Percentiles rank a stretch among this genome's conserved stretches.
phyloP scores from a whole-genome alignment of 164 flowering plant species.

The Buxus sempervirens region DNA sequence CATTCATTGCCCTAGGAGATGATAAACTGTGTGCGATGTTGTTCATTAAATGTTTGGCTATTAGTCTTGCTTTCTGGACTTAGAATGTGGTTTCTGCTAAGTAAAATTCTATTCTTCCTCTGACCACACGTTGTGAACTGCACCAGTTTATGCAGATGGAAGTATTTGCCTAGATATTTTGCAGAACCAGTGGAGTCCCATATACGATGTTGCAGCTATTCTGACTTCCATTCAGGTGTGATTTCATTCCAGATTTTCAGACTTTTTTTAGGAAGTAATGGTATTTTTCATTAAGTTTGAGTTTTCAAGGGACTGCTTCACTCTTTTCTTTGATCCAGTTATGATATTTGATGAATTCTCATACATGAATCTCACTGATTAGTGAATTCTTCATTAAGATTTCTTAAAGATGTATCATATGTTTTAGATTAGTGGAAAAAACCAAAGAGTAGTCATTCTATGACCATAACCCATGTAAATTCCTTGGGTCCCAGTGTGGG shows the following conservation, averaged over 20 bases:
- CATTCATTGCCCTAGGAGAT: not conserved
- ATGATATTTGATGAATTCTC: no score
- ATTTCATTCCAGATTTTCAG: not conserved
- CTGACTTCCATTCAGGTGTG: not conserved
- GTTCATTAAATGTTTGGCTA: not conserved
- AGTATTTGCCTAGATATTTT: not conserved
- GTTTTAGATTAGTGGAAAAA: no score
- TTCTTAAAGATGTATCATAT: no score
- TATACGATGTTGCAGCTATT: not conserved
- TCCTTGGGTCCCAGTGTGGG: no score
- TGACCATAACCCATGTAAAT: no score
- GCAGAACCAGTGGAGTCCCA: not conserved
- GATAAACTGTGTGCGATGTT: not conserved
- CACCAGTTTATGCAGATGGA: not conserved
- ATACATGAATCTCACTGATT: no score
- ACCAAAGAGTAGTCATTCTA: no score
- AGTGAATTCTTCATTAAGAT: no score
- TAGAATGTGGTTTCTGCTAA: not conserved
- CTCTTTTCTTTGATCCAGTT: no score
- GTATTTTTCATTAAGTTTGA: no score
- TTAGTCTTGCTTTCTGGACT: not conserved
- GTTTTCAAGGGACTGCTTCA: no score
- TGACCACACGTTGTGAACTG: not conserved
- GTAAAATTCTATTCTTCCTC: not conserved
- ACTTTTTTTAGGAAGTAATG: no score